Evolutionary conservation across 495 filamentous ascomycete species (phyloP).

Genomic region (Parathielavia hyrcaniae): DNA sequence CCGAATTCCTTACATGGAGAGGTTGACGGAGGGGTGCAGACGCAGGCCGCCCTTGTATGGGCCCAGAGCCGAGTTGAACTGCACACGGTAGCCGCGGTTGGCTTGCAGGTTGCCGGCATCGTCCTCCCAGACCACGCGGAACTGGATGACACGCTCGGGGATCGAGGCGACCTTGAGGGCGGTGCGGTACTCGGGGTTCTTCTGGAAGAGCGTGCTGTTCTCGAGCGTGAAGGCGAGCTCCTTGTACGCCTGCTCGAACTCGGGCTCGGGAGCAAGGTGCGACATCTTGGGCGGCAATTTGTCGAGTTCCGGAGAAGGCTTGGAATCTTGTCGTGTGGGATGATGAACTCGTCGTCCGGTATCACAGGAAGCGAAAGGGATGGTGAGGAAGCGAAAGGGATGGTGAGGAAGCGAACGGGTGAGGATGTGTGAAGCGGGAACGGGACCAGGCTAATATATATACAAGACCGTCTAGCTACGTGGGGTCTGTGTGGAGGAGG

Average conservation of each 20-base stretch:
- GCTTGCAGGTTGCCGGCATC: slow-evolving; percentile 84
- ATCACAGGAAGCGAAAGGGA: slow-evolving; percentile 15
- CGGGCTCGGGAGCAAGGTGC: slow-evolving; percentile 80
- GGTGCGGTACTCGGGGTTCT: slow-evolving; percentile 88
- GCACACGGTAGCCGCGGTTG: slow-evolving; percentile 94
- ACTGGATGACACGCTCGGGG: slow-evolving; percentile 94
- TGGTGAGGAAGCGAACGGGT: slow-evolving; percentile 4
- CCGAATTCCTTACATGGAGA: slow-evolving; percentile 57
- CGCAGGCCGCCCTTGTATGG: slow-evolving; percentile 97
- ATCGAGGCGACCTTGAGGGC: slow-evolving; percentile 83
- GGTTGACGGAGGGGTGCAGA: slow-evolving; percentile 94
- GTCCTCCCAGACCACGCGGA: slow-evolving; percentile 95
- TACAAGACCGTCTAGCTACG: slow-evolving; percentile 7
- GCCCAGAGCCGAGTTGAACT: slow-evolving; percentile 97
- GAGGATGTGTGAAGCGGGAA: slow-evolving; percentile 8
- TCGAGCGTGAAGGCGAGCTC: slow-evolving; percentile 93
- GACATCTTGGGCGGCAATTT: slow-evolving; percentile 54
- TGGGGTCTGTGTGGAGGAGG: slow-evolving; percentile 4
- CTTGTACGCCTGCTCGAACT: slow-evolving; percentile 98
- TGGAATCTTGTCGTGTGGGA: slow-evolving; percentile 3
- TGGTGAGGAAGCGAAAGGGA: slow-evolving; percentile 12
- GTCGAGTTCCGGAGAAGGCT: not conserved
- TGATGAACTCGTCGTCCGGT: slow-evolving; percentile 6
- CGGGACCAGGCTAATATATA: slow-evolving; percentile 18
- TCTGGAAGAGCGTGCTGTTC: slow-evolving; percentile 84